phyloP scores from a whole-genome alignment of 2,329 filamentous ascomycete species.

The Dactylellina leptospora region DNA sequence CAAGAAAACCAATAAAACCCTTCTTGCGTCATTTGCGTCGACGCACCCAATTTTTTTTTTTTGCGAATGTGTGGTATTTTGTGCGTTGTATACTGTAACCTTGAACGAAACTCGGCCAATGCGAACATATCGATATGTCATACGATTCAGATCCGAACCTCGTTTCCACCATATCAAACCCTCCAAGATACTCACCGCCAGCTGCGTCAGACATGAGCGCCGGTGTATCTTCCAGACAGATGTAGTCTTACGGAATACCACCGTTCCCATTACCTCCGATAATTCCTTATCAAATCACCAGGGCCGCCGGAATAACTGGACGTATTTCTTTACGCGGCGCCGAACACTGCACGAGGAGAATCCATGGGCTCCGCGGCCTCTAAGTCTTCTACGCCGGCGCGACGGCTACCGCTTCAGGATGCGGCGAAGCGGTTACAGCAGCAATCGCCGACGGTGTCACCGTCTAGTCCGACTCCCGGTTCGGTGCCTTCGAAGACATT shows the following conservation, averaged over 20 bases:
- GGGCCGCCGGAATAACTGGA: not conserved
- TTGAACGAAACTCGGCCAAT: conserved; percentile 17
- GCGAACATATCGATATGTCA: conserved; percentile 16
- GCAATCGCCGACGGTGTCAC: not conserved
- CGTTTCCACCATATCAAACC: not conserved
- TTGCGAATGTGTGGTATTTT: no score
- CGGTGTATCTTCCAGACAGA: conserved; percentile 2
- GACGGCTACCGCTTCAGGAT: conserved; percentile 25
- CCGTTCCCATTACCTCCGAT: no score
- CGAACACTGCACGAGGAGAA: not conserved
- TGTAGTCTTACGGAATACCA: conserved; percentile 5
- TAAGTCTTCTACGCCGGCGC: conserved; percentile 24
- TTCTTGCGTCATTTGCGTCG: no score
- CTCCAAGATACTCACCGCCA: not conserved
- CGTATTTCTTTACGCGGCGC: no score
- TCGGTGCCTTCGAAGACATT: conserved; percentile 9
- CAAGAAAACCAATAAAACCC: no score
- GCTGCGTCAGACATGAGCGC: conserved; percentile 1
- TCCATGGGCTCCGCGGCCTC: conserved; percentile 41
- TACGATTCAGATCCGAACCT: conserved; percentile 10
- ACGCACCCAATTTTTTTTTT: no score
- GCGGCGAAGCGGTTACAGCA: conserved; percentile 37
- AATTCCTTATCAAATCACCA: not conserved
- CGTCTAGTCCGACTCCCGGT: conserved; percentile 6
- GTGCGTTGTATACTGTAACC: conserved; percentile 5